Conservation (phyloP, 2,329 filamentous ascomycete genomes). For the Grosmannia serpens region DNA sequence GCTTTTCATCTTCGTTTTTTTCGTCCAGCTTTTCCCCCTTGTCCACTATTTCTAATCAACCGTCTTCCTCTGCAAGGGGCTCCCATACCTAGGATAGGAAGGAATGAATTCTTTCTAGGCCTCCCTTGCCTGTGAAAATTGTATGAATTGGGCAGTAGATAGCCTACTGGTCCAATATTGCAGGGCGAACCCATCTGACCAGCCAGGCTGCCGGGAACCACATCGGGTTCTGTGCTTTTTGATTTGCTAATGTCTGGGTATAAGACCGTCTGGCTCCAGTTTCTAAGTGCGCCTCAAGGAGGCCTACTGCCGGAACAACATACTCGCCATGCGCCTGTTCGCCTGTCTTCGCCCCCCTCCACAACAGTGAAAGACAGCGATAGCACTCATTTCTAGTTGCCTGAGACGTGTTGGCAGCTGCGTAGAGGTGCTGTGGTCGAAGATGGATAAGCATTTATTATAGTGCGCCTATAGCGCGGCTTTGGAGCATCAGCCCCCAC, state of each 20-base stretch:
- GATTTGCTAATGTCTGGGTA: neutral
- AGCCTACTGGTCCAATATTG: neutral
- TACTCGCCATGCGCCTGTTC: too few relatives aligned
- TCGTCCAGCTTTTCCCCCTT: constrained; percentile 21
- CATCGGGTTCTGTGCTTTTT: neutral
- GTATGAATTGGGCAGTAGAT: neutral
- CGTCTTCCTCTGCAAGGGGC: neutral
- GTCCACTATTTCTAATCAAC: constrained; percentile 39
- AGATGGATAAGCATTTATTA: neutral
- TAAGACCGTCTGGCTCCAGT: neutral
- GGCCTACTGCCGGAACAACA: too few relatives aligned
- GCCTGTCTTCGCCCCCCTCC: too few relatives aligned
- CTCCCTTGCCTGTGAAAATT: neutral
- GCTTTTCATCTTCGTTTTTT: constrained; percentile 1
- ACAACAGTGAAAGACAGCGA: too few relatives aligned
- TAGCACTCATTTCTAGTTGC: too few relatives aligned
- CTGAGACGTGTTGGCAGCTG: neutral
- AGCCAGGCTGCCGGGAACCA: neutral
- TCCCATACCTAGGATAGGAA: neutral
- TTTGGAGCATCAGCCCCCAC: neutral
- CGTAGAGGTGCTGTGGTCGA: neutral
- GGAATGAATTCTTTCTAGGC: neutral
- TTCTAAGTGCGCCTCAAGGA: too few relatives aligned
- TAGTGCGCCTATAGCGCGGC: neutral
- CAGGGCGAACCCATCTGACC: neutral